Percentiles rank a stretch among this genome's conserved stretches.
Conservation (phyloP, 2,329 filamentous ascomycete species). For the Aspergillus sp. region DNA sequence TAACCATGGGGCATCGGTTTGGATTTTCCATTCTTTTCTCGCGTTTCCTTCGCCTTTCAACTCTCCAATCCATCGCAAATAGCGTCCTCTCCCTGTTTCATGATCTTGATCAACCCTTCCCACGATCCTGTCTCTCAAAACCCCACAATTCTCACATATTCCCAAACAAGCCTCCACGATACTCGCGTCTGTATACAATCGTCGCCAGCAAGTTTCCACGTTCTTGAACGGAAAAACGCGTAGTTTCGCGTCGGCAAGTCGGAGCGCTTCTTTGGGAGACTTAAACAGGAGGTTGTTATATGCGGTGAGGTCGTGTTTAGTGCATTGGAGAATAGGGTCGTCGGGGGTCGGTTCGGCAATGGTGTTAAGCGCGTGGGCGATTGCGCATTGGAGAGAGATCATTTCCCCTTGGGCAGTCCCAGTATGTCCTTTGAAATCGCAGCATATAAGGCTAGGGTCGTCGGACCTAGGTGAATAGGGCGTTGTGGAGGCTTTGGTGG, state of each 20-base stretch:
- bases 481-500: too few relatives aligned
- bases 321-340: slow-evolving; percentile 32
- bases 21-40: slow-evolving; percentile 6
- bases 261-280: slow-evolving; percentile 35
- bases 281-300: slow-evolving; percentile 19
- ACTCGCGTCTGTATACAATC: slow-evolving; percentile 51
- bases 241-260: slow-evolving; percentile 45
- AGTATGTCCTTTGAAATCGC: too few relatives aligned
- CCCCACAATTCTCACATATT: slow-evolving; percentile 19
- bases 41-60: slow-evolving; percentile 8
- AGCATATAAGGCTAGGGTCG: too few relatives aligned
- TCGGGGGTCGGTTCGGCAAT: slow-evolving; percentile 20
- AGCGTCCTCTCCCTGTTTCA: background rate
- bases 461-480: too few relatives aligned
- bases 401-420: background rate
- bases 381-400: slow-evolving; percentile 12
- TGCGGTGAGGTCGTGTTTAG: slow-evolving; percentile 15
- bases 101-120: background rate
- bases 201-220: slow-evolving; percentile 49
- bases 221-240: slow-evolving; percentile 50
- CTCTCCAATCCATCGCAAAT: background rate
- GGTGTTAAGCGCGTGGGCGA: slow-evolving; percentile 18
- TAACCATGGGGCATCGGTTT: slow-evolving; percentile 38
- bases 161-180: slow-evolving; percentile 38
- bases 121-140: slow-evolving; percentile 1